phyloP scores from a whole-genome alignment of 805 yeast genomes.

The Cyberlindnera nakhonratchasimensis region DNA sequence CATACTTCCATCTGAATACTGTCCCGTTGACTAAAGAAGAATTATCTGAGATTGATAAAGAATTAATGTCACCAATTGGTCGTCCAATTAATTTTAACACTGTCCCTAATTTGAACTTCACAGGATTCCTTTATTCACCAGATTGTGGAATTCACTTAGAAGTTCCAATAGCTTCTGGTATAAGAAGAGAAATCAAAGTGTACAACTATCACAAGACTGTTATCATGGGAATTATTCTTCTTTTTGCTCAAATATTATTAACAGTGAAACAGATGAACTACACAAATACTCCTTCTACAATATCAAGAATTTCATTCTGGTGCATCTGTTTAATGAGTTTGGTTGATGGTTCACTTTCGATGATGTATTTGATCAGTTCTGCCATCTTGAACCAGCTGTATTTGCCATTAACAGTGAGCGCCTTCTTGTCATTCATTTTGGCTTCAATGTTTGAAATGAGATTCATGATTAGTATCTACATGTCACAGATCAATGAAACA shows the following conservation, averaged over 20 bases:
- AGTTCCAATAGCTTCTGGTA: constrained; percentile 44
- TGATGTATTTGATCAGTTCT: constrained; percentile 58
- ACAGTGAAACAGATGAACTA: constrained; percentile 61
- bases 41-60: constrained; percentile 63
- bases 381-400: constrained; percentile 54
- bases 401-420: constrained; percentile 63
- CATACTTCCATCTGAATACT: constrained; percentile 66
- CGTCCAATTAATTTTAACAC: constrained; percentile 53
- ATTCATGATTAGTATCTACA: constrained; percentile 61
- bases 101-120: constrained; percentile 54
- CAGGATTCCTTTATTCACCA: constrained; percentile 75
- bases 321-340: constrained; percentile 60
- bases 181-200: constrained; percentile 48
- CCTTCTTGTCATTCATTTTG: constrained; percentile 64
- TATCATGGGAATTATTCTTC: constrained; percentile 18
- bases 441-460: constrained; percentile 75
- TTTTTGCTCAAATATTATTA: constrained; percentile 30
- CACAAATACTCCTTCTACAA: constrained; percentile 75
- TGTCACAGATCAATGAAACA: constrained; percentile 71
- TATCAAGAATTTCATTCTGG: constrained; percentile 69
- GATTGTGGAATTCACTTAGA: constrained; percentile 71
- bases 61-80: constrained; percentile 71
- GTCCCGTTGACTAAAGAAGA: constrained; percentile 52
- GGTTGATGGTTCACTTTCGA: constrained; percentile 66
- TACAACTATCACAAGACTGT: constrained; percentile 19